Percentiles rank a stretch among this genome's conserved stretches.
Evolutionary conservation across 768 basidiomycete genomes (phyloP).

Genomic region (Hygrophoropsis aurantiaca): DNA sequence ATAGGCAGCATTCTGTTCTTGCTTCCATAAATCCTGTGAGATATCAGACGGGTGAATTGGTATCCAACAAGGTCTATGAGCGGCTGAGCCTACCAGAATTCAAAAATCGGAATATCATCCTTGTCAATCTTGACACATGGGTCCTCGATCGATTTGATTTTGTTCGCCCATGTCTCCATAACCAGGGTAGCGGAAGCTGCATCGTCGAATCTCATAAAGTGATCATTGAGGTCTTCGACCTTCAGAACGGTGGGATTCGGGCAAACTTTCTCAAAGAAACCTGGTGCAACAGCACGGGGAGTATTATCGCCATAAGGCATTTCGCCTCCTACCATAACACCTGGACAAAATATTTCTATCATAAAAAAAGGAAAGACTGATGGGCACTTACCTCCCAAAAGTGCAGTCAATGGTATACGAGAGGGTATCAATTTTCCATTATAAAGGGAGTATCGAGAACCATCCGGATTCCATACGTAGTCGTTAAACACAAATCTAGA

Average conservation of each 20-base stretch:
- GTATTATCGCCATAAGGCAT: slow-evolving; percentile 31
- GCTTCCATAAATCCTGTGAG: slow-evolving; percentile 32
- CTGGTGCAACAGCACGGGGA: slow-evolving; percentile 35
- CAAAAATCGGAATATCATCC: slow-evolving; percentile 28
- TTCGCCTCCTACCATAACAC: slow-evolving; percentile 41
- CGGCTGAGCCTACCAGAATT: slow-evolving; percentile 30
- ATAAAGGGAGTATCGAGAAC: slow-evolving; percentile 35
- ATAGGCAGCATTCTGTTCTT: slow-evolving; percentile 31
- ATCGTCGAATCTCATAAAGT: slow-evolving; percentile 25
- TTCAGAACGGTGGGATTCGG: slow-evolving; percentile 34
- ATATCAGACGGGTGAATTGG: neutral
- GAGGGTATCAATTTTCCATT: slow-evolving; percentile 38
- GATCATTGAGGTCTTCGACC: slow-evolving; percentile 25
- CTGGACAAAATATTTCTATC: slow-evolving; percentile 18
- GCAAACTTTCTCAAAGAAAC: slow-evolving; percentile 43
- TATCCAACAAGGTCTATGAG: neutral
- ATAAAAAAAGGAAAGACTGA: neutral
- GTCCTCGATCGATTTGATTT: slow-evolving; percentile 33
- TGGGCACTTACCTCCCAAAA: slow-evolving; percentile 33
- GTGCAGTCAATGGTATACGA: slow-evolving; percentile 39
- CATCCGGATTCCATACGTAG: slow-evolving; percentile 39
- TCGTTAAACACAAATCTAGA: slow-evolving; percentile 43
- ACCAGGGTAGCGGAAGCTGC: slow-evolving; percentile 26
- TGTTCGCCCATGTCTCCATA: slow-evolving; percentile 38
- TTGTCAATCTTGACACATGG: slow-evolving; percentile 38